A percentile compares a stretch with the other conserved stretches of the same genome.
Evolutionary conservation across 176 grass and related monocot genomes (phyloP).

Genomic region (Pontederia crassipes): DNA sequence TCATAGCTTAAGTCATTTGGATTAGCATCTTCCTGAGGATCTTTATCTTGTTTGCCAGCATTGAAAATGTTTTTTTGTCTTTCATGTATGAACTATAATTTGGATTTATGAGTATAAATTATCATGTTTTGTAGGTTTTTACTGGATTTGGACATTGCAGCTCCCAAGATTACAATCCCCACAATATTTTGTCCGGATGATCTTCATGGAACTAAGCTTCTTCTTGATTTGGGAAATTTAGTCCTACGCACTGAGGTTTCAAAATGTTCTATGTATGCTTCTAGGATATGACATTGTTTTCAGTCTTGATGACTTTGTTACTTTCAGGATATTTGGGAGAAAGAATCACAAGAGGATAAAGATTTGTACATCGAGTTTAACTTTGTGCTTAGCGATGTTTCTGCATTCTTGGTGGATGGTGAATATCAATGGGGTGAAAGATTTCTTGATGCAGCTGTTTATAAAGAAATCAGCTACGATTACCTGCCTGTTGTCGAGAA

Average conservation of each 20-base stretch:
- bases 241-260: slow-evolving; percentile 67
- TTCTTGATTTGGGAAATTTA: slow-evolving; percentile 93
- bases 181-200: slow-evolving; percentile 82
- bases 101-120: slow-evolving; percentile 4
- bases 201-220: slow-evolving; percentile 74
- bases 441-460: slow-evolving; percentile 23
- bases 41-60: background rate
- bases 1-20: background rate
- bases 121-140: slow-evolving; percentile 54
- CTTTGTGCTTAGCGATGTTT: slow-evolving; percentile 86
- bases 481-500: slow-evolving; percentile 88
- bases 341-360: slow-evolving; percentile 51
- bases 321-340: slow-evolving; percentile 82
- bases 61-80: background rate
- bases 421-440: slow-evolving; percentile 66
- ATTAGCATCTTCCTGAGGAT: background rate
- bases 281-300: background rate
- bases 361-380: slow-evolving; percentile 96
- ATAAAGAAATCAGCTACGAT: slow-evolving; percentile 15
- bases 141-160: slow-evolving; percentile 94
- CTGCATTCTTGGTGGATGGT: slow-evolving; percentile 95
- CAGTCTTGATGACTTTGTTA: slow-evolving; percentile 22
- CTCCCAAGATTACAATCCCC: slow-evolving; percentile 90
- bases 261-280: background rate
- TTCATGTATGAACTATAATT: background rate